Base-by-base conservation (phyloP, 2,329 filamentous ascomycete genomes). In the Colletotrichum acutatum region DNA sequence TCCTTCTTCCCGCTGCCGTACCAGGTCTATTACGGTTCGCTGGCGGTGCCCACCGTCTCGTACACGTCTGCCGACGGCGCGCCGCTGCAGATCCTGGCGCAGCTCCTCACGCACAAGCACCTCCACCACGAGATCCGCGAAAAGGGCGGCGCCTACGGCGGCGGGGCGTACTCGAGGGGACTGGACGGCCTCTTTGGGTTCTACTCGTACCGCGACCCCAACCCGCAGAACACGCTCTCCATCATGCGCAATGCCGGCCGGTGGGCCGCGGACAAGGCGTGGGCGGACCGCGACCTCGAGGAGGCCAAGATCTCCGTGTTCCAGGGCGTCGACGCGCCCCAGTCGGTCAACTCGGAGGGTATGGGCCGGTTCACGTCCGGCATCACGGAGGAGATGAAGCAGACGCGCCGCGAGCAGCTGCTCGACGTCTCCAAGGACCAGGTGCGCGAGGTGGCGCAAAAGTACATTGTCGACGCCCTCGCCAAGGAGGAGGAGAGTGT, bases 51-150 rank as follows among this genome's bases (percentile, higher is more conserved):
- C 7, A 97, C 96, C 0, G 93, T 93, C 0, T 94, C 95, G 0
- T 99, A 98, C 82, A 92, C 91, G 4, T 90, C 94, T 56, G 82
- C 91, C 0, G 89, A 93, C 65, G 92, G 93, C 53, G 94, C 97
- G 1, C 90, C 95, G 0, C 90, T 98, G 19, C 95, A 96, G 78
- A 93, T 98, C 53, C 90, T 99, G 26, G 92, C 95, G 14, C 95
- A 98, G 81, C 90, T 99, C 22, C 89, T 99, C 37, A 98, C 96
- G 0, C 96, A 99, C 85, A 98, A 98, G 83, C 94, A 98, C 80
- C 88, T 99, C 32, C 97, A 99, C 80, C 96, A 97, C 77, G 97
- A 98, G 83, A 98, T 99, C 76, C 94, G 97, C 68, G 97, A 99
- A 81, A 98, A 98, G 83, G 97, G 97, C 37, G 97, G 97, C 49